phyloP scores from a whole-genome alignment of 257 asterid genomes.

The Hygrophila difformis region DNA sequence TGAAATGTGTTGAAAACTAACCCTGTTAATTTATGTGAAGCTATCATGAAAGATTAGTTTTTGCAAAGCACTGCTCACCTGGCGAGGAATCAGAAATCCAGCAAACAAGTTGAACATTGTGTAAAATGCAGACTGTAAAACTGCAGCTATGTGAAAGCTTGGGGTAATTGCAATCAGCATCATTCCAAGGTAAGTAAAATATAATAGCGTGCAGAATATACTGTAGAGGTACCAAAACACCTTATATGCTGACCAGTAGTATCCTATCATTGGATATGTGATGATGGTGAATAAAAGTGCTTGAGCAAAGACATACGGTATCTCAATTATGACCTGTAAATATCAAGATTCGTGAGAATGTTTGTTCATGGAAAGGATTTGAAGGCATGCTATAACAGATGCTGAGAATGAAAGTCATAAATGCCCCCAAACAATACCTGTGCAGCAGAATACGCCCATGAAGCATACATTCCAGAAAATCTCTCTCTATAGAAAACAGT shows the following conservation, averaged over 20 bases:
- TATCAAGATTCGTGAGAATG: too few species aligned
- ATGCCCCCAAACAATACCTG: conserved; percentile 32
- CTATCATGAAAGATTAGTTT: too few species aligned
- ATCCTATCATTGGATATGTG: conserved; percentile 62
- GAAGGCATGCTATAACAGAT: too few species aligned
- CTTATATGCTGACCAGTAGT: conserved; percentile 37
- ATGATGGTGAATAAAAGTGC: conserved; percentile 32
- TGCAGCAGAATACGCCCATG: conserved; percentile 54
- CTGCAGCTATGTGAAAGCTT: conserved; percentile 43
- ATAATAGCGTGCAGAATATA: conserved; percentile 37
- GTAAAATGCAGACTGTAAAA: conserved; percentile 39
- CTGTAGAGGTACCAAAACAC: conserved; percentile 40
- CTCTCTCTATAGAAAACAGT: conserved; percentile 44
- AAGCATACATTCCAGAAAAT: conserved; percentile 56
- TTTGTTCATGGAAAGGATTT: too few species aligned
- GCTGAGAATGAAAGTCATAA: neutral
- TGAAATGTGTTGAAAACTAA: too few species aligned
- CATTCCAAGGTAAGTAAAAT: conserved; percentile 51
- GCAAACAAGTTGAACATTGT: conserved; percentile 43
- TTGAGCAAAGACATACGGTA: conserved; percentile 41
- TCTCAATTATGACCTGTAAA: conserved; percentile 39
- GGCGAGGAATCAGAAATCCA: conserved; percentile 47
- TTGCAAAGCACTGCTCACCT: conserved; percentile 22
- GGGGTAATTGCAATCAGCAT: conserved; percentile 45
- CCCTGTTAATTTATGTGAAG: too few species aligned